Evolutionary conservation across 495 filamentous ascomycete genomes (phyloP).

Genomic region (Paragyromitra xinjiangensis): DNA sequence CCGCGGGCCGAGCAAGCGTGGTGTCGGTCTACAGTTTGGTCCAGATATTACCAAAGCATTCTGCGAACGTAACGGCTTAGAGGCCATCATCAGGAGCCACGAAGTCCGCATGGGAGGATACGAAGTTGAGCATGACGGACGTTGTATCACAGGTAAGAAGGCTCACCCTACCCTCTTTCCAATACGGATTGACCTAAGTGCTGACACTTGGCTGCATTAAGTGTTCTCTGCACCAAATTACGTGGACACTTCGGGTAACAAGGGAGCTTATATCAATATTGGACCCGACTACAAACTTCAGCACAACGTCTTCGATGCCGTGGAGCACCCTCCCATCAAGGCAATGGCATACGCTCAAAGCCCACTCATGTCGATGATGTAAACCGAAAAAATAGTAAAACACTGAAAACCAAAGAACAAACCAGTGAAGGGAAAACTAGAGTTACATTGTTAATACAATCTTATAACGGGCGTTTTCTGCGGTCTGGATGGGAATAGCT

Average conservation of each 20-base stretch:
- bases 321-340: slow-evolving; percentile 91
- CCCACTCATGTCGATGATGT: slow-evolving; percentile 72
- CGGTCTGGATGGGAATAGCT: slow-evolving; percentile 37
- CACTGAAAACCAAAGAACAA: slow-evolving; percentile 19
- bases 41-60: slow-evolving; percentile 97
- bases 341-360: slow-evolving; percentile 93
- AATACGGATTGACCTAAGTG: slow-evolving; percentile 6
- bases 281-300: slow-evolving; percentile 88
- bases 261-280: slow-evolving; percentile 98
- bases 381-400: slow-evolving; percentile 6
- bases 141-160: slow-evolving; percentile 84
- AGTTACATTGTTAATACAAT: slow-evolving; percentile 47
- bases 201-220: slow-evolving; percentile 54
- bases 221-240: slow-evolving; percentile 99
- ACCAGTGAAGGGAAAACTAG: slow-evolving; percentile 30
- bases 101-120: slow-evolving; percentile 98
- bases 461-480: slow-evolving; percentile 47
- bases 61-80: slow-evolving; percentile 92
- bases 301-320: slow-evolving; percentile 92
- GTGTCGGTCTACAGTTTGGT: slow-evolving; percentile 95
- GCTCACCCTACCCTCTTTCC: slow-evolving; percentile 4
- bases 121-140: slow-evolving; percentile 95
- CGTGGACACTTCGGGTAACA: slow-evolving; percentile 97
- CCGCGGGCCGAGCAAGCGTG: slow-evolving; percentile 92
- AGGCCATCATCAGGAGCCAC: slow-evolving; percentile 94